Conservation (phyloP, 345 rosid genomes). For the Euclidium syriacum region DNA sequence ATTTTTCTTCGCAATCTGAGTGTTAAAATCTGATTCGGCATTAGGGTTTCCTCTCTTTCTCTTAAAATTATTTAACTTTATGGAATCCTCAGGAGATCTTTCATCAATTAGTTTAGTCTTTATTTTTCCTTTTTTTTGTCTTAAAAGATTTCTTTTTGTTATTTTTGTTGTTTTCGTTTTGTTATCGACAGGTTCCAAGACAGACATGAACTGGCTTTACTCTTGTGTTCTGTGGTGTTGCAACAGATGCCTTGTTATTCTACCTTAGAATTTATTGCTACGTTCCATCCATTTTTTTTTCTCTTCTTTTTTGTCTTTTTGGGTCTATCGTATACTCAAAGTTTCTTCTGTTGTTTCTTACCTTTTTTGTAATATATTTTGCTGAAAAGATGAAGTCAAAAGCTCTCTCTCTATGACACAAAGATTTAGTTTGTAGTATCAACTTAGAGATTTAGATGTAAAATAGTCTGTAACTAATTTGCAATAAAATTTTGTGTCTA, state of each 20-base stretch:
- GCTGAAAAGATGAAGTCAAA: conserved; percentile 5
- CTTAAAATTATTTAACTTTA: not conserved
- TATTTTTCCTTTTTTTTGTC: not conserved
- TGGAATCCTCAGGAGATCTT: conserved; percentile 26
- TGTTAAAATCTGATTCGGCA: not conserved
- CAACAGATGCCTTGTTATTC: conserved; percentile 23
- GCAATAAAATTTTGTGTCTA: conserved; percentile 17
- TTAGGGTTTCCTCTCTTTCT: conserved; percentile 35
- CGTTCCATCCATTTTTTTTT: conserved; percentile 1
- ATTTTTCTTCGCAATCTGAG: not conserved
- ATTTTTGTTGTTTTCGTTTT: conserved; percentile 12
- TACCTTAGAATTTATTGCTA: conserved; percentile 22
- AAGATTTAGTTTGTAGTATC: conserved; percentile 16
- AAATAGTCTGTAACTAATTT: conserved; percentile 2
- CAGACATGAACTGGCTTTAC: conserved; percentile 44
- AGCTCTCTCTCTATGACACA: conserved; percentile 13
- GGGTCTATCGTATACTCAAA: conserved; percentile 12
- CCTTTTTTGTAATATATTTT: not conserved
- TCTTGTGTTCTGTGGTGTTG: conserved; percentile 26
- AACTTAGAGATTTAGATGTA: not conserved
- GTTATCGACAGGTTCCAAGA: conserved; percentile 67
- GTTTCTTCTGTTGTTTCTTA: conserved; percentile 12
- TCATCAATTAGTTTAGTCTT: conserved; percentile 3
- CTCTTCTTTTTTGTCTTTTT: not conserved
- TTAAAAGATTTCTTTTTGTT: not conserved